These are phyloP conservation scores for Echeveria elegans DNA, from an alignment of 164 flowering plant species.

Conservation along the genomic window DNA sequence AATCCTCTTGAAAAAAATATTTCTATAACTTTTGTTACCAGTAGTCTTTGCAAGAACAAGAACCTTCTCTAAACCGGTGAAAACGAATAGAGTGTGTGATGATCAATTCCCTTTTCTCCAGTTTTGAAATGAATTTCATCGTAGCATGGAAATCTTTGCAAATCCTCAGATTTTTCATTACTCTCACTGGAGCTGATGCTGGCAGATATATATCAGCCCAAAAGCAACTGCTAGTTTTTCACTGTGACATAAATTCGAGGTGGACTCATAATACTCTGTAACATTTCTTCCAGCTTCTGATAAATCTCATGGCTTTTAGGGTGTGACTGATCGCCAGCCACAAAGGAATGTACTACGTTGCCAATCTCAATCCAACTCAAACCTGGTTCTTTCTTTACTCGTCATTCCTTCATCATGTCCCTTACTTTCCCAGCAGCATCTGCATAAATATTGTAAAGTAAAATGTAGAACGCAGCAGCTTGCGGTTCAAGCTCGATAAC, in stretches of 20 bases:
- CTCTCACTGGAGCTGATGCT: slow-evolving; percentile 33
- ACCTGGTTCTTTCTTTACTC: slow-evolving; percentile 60
- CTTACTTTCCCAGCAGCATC: slow-evolving; percentile 38
- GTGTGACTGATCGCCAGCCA: slow-evolving; percentile 21
- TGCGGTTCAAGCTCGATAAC: slow-evolving; percentile 57
- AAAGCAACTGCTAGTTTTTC: slow-evolving; percentile 47
- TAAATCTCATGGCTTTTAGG: slow-evolving; percentile 22
- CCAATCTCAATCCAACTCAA: slow-evolving; percentile 52
- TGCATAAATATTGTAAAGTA: slow-evolving; percentile 44
- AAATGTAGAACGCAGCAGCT: slow-evolving; percentile 47
- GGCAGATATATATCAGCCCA: slow-evolving; percentile 37
- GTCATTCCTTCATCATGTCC: slow-evolving; percentile 34
- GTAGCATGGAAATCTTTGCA: slow-evolving; percentile 41
- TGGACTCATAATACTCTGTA: slow-evolving; percentile 24
- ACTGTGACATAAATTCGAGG: slow-evolving; percentile 19
- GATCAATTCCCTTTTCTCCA: slow-evolving; percentile 34
- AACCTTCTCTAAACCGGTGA: slow-evolving; percentile 38
- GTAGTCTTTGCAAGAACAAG: slow-evolving; percentile 44
- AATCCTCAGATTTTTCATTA: slow-evolving; percentile 53
- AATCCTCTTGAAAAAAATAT: too few species aligned
- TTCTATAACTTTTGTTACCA: slow-evolving; percentile 36
- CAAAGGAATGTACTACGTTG: slow-evolving; percentile 35
- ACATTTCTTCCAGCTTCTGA: slow-evolving; percentile 28
- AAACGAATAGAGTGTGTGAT: slow-evolving; percentile 42
- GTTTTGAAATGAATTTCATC: slow-evolving; percentile 37